These are phyloP conservation scores for Arthroderma uncinatum DNA, from an alignment of 2,329 filamentous ascomycete species.

Conservation along the genomic window DNA sequence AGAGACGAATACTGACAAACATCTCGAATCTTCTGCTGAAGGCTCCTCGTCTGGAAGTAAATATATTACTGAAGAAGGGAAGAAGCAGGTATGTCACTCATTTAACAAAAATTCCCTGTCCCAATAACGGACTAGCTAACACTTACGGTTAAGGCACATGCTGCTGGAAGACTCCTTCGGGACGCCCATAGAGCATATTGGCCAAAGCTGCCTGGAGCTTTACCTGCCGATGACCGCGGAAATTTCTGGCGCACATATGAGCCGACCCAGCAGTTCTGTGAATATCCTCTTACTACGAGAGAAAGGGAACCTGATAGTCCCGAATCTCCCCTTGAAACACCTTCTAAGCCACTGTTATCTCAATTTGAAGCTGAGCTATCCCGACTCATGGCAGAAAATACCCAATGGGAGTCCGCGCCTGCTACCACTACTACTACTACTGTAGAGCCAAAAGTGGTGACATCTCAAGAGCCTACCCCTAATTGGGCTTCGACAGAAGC, in stretches of 20 bases:
- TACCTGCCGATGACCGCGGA: too few species aligned
- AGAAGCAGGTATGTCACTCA: conserved; percentile 16
- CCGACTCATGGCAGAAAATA: conserved; percentile 20
- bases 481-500: not conserved
- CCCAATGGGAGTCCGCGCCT: conserved; percentile 3
- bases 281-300: not conserved
- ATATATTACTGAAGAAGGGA: conserved; percentile 18
- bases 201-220: not conserved
- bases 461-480: not conserved
- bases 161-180: not conserved
- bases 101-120: not conserved
- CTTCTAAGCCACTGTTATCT: conserved; percentile 26
- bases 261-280: not conserved
- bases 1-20: not conserved
- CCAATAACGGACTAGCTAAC: not conserved
- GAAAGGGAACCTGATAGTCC: conserved; percentile 15
- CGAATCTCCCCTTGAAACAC: conserved; percentile 15
- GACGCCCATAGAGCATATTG: not conserved
- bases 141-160: not conserved
- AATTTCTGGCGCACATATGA: conserved; percentile 8
- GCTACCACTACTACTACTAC: conserved; percentile 12
- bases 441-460: conserved; percentile 2
- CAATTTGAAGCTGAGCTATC: conserved; percentile 33
- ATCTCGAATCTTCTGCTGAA: not conserved
- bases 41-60: not conserved